Evolutionary conservation across 2,329 filamentous ascomycete species (phyloP).

Genomic region (Pestalotiopsis sp.): DNA sequence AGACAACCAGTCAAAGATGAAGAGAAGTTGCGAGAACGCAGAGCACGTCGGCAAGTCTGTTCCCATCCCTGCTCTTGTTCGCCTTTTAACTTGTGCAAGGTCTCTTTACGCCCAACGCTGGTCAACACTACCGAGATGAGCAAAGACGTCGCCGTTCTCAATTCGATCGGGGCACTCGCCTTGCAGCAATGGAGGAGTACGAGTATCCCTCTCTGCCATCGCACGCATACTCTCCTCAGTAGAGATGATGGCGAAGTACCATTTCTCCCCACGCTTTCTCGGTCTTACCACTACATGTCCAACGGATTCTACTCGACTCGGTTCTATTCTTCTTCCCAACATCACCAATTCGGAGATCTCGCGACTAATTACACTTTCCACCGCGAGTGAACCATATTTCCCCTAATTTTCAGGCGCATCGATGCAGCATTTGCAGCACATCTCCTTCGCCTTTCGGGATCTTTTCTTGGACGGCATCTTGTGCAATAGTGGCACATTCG

Average conservation of each 20-base stretch:
- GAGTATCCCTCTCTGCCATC: slow-evolving; percentile 47
- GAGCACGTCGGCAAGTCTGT: slow-evolving; percentile 72
- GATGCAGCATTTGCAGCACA: neutral
- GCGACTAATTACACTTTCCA: neutral
- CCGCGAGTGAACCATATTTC: neutral
- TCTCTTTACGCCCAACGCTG: slow-evolving; percentile 78
- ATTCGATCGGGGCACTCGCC: slow-evolving; percentile 79
- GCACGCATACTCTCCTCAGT: slow-evolving; percentile 34
- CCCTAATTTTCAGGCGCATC: neutral
- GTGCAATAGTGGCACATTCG: neutral
- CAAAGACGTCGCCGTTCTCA: slow-evolving; percentile 77
- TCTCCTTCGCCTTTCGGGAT: neutral
- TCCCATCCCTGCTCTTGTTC: neutral
- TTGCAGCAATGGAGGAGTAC: slow-evolving; percentile 68
- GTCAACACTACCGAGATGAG: slow-evolving; percentile 73
- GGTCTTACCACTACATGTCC: too few species aligned
- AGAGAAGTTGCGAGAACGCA: slow-evolving; percentile 84
- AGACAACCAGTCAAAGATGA: slow-evolving; percentile 86
- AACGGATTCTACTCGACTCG: too few species aligned
- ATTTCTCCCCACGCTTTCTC: too few species aligned
- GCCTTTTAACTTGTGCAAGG: slow-evolving; percentile 45
- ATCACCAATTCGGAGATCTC: too few species aligned
- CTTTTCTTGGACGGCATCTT: neutral
- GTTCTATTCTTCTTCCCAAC: too few species aligned
- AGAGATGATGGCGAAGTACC: neutral